These are phyloP conservation scores for Monosporascus cannonballus DNA, from an alignment of 2,329 filamentous ascomycete species.

Conservation along the genomic window DNA sequence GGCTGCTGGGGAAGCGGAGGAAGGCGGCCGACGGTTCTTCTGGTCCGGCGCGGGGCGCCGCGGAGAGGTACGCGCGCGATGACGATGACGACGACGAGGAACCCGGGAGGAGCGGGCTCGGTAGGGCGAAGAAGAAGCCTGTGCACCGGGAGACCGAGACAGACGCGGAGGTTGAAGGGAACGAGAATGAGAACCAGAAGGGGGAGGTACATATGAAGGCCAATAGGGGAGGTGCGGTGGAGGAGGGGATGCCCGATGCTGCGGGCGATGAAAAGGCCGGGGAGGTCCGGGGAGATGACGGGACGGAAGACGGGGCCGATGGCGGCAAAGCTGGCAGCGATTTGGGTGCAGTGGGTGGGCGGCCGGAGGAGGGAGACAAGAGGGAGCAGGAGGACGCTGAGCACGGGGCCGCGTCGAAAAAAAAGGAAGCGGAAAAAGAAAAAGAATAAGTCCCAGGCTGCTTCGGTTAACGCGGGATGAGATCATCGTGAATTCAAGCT, in stretches of 20 bases:
- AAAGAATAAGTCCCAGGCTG: conserved; percentile 2
- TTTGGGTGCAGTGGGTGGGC: too few relatives aligned
- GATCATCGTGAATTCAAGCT: too few relatives aligned
- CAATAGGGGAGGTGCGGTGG: not conserved
- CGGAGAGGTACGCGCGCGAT: conserved; percentile 6
- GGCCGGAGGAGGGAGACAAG: too few relatives aligned
- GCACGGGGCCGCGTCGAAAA: conserved; percentile 1
- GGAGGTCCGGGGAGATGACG: too few relatives aligned
- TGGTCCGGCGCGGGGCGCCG: not conserved
- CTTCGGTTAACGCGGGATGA: not conserved
- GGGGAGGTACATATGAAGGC: not conserved
- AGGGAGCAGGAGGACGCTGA: not conserved
- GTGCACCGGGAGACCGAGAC: conserved; percentile 3
- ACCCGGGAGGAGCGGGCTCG: conserved; percentile 24
- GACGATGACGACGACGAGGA: conserved; percentile 23
- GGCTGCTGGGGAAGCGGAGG: conserved; percentile 17
- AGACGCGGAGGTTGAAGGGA: conserved; percentile 4
- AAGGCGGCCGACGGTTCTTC: not conserved
- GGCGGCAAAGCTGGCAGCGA: too few relatives aligned
- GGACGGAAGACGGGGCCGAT: too few relatives aligned
- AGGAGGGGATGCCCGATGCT: not conserved
- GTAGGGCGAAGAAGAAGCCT: conserved; percentile 21
- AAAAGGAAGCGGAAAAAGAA: conserved; percentile 22
- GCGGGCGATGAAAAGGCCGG: too few relatives aligned
- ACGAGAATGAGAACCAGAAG: not conserved